phyloP scores from a whole-genome alignment of 2,329 filamentous ascomycete species.

The Akanthomyces muscarius region DNA sequence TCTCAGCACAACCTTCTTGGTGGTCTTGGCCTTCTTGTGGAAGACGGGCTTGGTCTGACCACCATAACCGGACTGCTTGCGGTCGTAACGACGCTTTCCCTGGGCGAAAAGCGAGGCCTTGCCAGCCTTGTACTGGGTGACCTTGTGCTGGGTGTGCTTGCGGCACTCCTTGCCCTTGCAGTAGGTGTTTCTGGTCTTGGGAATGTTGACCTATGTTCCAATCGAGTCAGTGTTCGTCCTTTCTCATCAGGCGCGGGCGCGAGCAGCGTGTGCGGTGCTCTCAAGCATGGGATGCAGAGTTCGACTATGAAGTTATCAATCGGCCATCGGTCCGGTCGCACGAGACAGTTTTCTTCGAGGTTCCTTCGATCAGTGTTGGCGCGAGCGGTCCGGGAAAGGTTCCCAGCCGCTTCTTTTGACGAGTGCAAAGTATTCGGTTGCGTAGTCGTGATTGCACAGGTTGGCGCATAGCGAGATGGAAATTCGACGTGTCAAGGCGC shows the following conservation, averaged over 20 bases:
- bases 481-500: neutral
- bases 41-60: conserved; percentile 99
- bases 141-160: conserved; percentile 88
- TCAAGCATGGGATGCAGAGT: conserved; percentile 13
- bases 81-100: conserved; percentile 99
- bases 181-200: conserved; percentile 95
- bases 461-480: neutral
- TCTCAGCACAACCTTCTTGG: conserved; percentile 99
- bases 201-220: conserved; percentile 80
- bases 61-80: conserved; percentile 99
- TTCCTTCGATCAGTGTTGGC: neutral
- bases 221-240: conserved; percentile 27
- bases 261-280: neutral
- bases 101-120: conserved; percentile 96
- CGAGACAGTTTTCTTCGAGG: conserved; percentile 21
- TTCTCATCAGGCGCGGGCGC: conserved; percentile 1
- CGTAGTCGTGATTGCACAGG: neutral
- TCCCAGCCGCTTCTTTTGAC: neutral
- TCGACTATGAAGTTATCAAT: conserved; percentile 1
- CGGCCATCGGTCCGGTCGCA: conserved; percentile 17
- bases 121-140: conserved; percentile 95
- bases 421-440: neutral
- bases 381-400: neutral
- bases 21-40: conserved; percentile 99
- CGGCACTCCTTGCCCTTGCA: conserved; percentile 95